A percentile compares a stretch with the other conserved stretches of the same genome.
Evolutionary conservation across 1,284 basidiomycete species (phyloP).

Genomic region (Salmacisia buchloeana): DNA sequence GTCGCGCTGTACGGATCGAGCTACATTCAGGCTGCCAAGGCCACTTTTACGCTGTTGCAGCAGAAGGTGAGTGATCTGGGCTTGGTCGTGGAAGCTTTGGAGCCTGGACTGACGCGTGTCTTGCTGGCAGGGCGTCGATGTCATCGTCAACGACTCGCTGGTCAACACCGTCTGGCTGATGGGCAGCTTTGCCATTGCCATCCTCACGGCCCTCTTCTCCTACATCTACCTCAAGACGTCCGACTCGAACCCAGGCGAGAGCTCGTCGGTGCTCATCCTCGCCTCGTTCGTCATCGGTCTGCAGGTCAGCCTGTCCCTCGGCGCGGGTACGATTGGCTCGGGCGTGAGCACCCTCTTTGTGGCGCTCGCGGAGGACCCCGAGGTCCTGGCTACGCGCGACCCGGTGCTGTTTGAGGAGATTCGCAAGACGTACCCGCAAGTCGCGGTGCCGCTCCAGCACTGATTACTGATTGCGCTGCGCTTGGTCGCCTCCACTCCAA

Average conservation of each 20-base stretch:
- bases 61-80: conserved; percentile 55
- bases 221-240: conserved; percentile 66
- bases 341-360: conserved; percentile 52
- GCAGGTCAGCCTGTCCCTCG: conserved; percentile 48
- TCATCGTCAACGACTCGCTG: conserved; percentile 76
- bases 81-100: background rate
- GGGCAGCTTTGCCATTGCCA: conserved; percentile 66
- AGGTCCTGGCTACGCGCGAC: conserved; percentile 29
- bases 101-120: background rate
- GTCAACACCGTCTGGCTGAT: conserved; percentile 59
- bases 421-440: conserved; percentile 42
- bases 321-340: conserved; percentile 43
- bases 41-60: conserved; percentile 79
- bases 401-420: conserved; percentile 38
- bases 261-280: conserved; percentile 35
- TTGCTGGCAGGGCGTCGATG: conserved; percentile 62
- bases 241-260: conserved; percentile 17
- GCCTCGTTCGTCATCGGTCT: conserved; percentile 47
- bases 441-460: conserved; percentile 45
- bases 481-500: no score
- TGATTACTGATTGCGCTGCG: no score
- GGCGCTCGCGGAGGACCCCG: conserved; percentile 38
- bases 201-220: conserved; percentile 70
- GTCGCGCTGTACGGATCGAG: conserved; percentile 57
- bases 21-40: conserved; percentile 70